Evolutionary conservation across 768 basidiomycete species (phyloP).

Genomic region (Naematelia aurantialba): DNA sequence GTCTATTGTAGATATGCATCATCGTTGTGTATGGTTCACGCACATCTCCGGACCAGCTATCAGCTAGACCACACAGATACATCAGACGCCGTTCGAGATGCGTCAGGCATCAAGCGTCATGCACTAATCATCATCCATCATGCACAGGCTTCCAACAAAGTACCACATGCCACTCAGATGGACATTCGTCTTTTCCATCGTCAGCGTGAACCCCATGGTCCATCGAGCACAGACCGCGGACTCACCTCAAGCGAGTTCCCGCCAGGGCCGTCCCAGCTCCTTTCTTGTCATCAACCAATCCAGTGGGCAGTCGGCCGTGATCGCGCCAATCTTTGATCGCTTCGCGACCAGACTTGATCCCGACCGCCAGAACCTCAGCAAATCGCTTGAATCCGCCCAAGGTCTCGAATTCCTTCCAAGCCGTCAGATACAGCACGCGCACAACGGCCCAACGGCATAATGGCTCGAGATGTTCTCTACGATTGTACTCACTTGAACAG

Average conservation of each 20-base stretch:
- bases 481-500: slow-evolving; percentile 66
- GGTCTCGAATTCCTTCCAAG: slow-evolving; percentile 68
- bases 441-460: too few relatives aligned
- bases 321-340: slow-evolving; percentile 73
- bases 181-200: slow-evolving; percentile 15
- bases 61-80: too few relatives aligned
- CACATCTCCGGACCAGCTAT: too few relatives aligned
- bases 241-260: slow-evolving; percentile 8
- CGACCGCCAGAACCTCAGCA: slow-evolving; percentile 79
- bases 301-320: slow-evolving; percentile 76
- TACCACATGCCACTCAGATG: slow-evolving; percentile 9
- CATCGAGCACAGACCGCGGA: background rate
- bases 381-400: slow-evolving; percentile 78
- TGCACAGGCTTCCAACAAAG: background rate
- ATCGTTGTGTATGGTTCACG: too few relatives aligned
- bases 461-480: too few relatives aligned
- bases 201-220: background rate
- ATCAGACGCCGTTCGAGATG: too few relatives aligned
- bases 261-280: slow-evolving; percentile 41
- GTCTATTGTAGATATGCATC: background rate
- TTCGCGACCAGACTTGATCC: slow-evolving; percentile 68
- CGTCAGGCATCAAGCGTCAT: background rate
- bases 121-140: background rate
- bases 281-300: slow-evolving; percentile 58
- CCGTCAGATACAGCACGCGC: background rate